A percentile compares a stretch with the other conserved stretches of the same genome.
These are phyloP conservation scores for Trichophyton simii DNA, from an alignment of 2,329 filamentous ascomycete species.

Conservation along the genomic window DNA sequence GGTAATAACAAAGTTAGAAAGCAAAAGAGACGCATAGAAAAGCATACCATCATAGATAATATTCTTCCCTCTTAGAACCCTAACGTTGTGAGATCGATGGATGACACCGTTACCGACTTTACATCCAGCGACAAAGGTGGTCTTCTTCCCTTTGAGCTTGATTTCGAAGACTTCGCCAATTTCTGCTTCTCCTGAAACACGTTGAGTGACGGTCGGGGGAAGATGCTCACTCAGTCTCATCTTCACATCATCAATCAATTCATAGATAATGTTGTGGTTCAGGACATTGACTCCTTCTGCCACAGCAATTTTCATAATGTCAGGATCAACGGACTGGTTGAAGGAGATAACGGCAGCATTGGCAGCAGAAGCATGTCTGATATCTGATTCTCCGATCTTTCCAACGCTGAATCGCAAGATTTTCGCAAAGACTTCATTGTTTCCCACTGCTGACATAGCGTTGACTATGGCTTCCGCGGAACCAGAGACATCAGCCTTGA, in stretches of 20 bases:
- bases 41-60: slow-evolving; percentile 69
- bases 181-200: slow-evolving; percentile 78
- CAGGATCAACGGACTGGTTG: slow-evolving; percentile 57
- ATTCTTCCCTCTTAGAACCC: slow-evolving; percentile 58
- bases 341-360: slow-evolving; percentile 72
- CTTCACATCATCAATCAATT: slow-evolving; percentile 38
- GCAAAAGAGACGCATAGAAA: not conserved
- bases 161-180: slow-evolving; percentile 74
- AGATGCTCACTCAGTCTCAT: slow-evolving; percentile 57
- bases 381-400: slow-evolving; percentile 67
- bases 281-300: slow-evolving; percentile 61
- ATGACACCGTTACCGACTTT: slow-evolving; percentile 73
- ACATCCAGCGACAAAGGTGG: slow-evolving; percentile 70
- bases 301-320: slow-evolving; percentile 58
- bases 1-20: not conserved
- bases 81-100: slow-evolving; percentile 49
- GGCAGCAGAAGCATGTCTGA: slow-evolving; percentile 73
- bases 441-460: slow-evolving; percentile 65
- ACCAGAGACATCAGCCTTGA: slow-evolving; percentile 88
- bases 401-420: slow-evolving; percentile 70
- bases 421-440: slow-evolving; percentile 65
- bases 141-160: slow-evolving; percentile 58
- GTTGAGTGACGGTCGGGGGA: slow-evolving; percentile 51
- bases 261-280: slow-evolving; percentile 59
- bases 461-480: slow-evolving; percentile 83